Conservation (phyloP, 2,329 filamentous ascomycete species). For the Akanthomyces muscarius region DNA sequence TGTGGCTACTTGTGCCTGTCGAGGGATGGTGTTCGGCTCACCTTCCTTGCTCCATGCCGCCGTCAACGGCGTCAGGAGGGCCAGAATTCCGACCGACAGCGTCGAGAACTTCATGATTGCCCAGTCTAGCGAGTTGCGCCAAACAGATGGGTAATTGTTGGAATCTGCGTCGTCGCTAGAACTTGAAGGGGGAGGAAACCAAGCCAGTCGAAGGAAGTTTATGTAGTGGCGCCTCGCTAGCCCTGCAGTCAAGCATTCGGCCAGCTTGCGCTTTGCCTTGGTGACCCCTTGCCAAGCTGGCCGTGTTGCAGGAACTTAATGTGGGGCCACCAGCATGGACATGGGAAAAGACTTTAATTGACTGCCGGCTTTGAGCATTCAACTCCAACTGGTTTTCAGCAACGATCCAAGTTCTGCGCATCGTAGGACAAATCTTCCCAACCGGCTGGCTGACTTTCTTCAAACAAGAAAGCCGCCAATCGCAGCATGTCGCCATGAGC, state of each 20-base stretch:
- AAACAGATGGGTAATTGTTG: slow-evolving; percentile 7
- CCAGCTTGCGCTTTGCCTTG: slow-evolving; percentile 16
- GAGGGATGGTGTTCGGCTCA: slow-evolving; percentile 33
- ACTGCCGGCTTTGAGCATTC: neutral
- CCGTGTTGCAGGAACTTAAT: slow-evolving; percentile 8
- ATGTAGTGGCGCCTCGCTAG: slow-evolving; percentile 10
- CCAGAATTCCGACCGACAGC: slow-evolving; percentile 65
- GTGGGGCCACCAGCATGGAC: neutral
- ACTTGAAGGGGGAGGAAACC: neutral
- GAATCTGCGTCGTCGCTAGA: slow-evolving; percentile 8
- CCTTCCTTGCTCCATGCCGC: slow-evolving; percentile 86
- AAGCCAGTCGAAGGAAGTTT: neutral
- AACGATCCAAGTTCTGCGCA: neutral
- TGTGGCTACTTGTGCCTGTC: slow-evolving; percentile 5
- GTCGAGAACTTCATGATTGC: slow-evolving; percentile 68
- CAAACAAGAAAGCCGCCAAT: neutral
- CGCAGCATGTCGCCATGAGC: slow-evolving; percentile 15
- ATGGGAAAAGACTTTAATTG: neutral
- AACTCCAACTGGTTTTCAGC: neutral
- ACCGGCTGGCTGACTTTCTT: neutral
- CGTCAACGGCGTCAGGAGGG: slow-evolving; percentile 61
- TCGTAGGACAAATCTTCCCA: neutral
- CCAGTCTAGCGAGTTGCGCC: slow-evolving; percentile 24
- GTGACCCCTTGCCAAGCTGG: neutral
- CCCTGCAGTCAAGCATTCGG: neutral